These are phyloP conservation scores for Sistotremastrum niveocremeum DNA, from an alignment of 768 basidiomycete species.

Conservation along the genomic window DNA sequence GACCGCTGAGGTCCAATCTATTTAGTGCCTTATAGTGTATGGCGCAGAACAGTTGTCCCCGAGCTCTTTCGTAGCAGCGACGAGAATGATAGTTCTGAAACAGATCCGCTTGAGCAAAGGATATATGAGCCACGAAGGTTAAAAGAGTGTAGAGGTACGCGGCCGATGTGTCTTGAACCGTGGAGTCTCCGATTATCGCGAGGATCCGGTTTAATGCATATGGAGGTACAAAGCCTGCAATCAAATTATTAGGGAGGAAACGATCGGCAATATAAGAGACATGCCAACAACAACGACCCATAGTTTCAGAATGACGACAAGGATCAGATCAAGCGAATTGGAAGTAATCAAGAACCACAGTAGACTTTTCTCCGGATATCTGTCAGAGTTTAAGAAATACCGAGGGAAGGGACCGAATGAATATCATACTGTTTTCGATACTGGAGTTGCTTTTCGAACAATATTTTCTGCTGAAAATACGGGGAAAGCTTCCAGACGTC, in stretches of 20 bases:
- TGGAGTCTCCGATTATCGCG: constrained; percentile 30
- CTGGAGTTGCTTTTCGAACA: constrained; percentile 48
- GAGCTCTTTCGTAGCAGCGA: constrained; percentile 56
- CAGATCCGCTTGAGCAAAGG: constrained; percentile 54
- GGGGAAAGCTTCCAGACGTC: constrained; percentile 58
- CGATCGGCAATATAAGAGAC: constrained; percentile 16
- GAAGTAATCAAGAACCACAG: constrained; percentile 49
- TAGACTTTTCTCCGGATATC: constrained; percentile 42
- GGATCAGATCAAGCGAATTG: constrained; percentile 54
- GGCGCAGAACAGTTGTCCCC: constrained; percentile 58
- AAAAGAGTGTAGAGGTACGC: constrained; percentile 49
- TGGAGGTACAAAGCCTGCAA: constrained; percentile 47
- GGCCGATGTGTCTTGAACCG: constrained; percentile 23
- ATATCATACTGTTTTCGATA: constrained; percentile 29
- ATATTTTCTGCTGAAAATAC: constrained; percentile 51
- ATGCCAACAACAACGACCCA: constrained; percentile 42
- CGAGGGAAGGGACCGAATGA: background rate
- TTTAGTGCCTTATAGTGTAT: constrained; percentile 58
- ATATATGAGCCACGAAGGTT: constrained; percentile 48
- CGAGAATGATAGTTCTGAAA: constrained; percentile 55
- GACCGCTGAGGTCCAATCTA: constrained; percentile 42
- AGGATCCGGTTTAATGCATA: constrained; percentile 54
- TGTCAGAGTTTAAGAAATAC: constrained; percentile 10
- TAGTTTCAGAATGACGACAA: constrained; percentile 43
- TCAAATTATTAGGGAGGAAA: background rate